These are phyloP conservation scores for Cystobasidiaceae sp. DNA, from an alignment of 1,284 basidiomycete species.

Conservation along the genomic window DNA sequence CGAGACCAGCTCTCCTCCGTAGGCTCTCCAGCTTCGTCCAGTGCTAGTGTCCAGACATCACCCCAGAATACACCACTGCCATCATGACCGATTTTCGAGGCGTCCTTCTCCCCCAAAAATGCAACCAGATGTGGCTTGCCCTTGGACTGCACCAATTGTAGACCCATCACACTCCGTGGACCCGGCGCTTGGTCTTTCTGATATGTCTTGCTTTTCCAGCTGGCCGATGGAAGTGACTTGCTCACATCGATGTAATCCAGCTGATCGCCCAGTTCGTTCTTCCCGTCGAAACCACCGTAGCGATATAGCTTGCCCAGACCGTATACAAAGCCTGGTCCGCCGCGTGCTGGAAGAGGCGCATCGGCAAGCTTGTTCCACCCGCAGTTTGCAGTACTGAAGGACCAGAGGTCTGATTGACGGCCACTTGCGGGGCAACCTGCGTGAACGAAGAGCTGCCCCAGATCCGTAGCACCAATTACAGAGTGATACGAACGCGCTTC, in stretches of 20 bases:
- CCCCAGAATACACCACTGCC: constrained; percentile 4
- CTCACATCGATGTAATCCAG: constrained; percentile 13
- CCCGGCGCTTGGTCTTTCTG: background rate
- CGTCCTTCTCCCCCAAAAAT: constrained; percentile 16
- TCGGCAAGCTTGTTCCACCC: constrained; percentile 47
- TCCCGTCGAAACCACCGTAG: constrained; percentile 26
- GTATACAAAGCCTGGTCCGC: constrained; percentile 46
- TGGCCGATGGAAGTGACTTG: no score
- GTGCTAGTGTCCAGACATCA: constrained; percentile 11
- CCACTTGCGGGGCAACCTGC: constrained; percentile 51
- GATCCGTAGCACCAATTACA: constrained; percentile 27
- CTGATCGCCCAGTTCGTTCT: constrained; percentile 6
- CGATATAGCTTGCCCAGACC: constrained; percentile 14
- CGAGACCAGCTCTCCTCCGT: background rate
- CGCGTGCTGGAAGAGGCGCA: constrained; percentile 49
- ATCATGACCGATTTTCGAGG: constrained; percentile 11
- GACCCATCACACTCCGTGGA: constrained; percentile 6
- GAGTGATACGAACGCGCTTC: constrained; percentile 35
- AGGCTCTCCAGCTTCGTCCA: background rate
- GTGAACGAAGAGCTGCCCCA: constrained; percentile 47
- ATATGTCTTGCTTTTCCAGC: constrained; percentile 3
- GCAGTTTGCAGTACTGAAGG: constrained; percentile 45
- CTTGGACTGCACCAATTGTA: background rate
- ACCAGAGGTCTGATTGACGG: constrained; percentile 47
- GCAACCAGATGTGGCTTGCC: background rate